Conservation (phyloP, 345 rosid species). For the Aurinia saxatilis region DNA sequence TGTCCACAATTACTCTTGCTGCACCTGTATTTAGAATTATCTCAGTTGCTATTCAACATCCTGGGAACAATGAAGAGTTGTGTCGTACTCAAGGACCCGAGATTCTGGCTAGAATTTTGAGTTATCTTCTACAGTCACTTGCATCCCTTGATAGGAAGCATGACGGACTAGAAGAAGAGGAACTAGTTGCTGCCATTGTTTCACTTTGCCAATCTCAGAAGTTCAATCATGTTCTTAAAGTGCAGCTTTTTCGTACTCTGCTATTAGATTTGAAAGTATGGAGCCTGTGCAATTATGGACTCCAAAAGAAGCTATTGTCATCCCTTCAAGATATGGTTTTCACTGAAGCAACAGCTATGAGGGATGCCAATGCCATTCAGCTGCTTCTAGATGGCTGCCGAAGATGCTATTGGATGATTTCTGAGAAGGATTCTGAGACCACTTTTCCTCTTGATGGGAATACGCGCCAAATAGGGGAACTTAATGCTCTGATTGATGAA, state of each 20-base stretch:
- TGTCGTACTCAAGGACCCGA: conserved; percentile 77
- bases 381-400: conserved; percentile 99
- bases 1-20: conserved; percentile 68
- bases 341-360: conserved; percentile 89
- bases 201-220: conserved; percentile 87
- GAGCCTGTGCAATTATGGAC: conserved; percentile 96
- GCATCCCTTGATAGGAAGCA: conserved; percentile 60
- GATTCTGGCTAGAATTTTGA: conserved; percentile 75
- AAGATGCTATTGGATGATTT: conserved; percentile 92
- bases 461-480: conserved; percentile 79
- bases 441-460: conserved; percentile 52
- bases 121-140: conserved; percentile 75
- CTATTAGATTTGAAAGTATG: conserved; percentile 87
- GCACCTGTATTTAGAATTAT: conserved; percentile 87
- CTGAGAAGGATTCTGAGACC: conserved; percentile 71
- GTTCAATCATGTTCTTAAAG: conserved; percentile 81
- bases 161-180: conserved; percentile 81
- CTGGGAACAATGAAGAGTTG: conserved; percentile 88
- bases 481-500: conserved; percentile 97
- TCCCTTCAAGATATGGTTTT: conserved; percentile 99
- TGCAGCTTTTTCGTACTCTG: conserved; percentile 84
- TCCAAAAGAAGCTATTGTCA: conserved; percentile 92
- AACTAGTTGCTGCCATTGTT: conserved; percentile 95
- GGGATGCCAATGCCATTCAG: conserved; percentile 95
- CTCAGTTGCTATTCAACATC: conserved; percentile 74